Base-by-base conservation (phyloP, 2,329 filamentous ascomycete species). In the Purpureocillium lavendulum region DNA sequence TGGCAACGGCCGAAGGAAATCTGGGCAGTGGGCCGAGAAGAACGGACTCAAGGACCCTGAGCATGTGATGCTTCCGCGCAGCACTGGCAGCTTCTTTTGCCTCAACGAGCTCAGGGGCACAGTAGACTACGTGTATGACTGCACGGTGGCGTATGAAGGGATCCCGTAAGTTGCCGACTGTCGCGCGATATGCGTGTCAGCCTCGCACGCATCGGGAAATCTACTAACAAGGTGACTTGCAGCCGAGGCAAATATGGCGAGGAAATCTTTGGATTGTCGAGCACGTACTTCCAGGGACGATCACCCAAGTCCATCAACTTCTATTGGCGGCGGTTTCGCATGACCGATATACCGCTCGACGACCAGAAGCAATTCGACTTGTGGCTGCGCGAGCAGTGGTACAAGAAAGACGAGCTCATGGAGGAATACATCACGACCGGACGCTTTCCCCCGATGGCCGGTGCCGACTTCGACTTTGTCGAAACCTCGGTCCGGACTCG, bases 241-340 rank as follows among this genome's bases (percentile, higher is more conserved):
- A 87, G 82, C 17, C 83, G 82, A 42, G 85, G 82, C 30, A 75
- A 84, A 51, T 96, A 82, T 49, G 89, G 90, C n/a, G 89, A 97
- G 57, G 80, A 94, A 36, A 84, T 86, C 53, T 97, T 94, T 61
- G 89, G 86, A 0, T 70, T 98, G 4, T 76, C 78, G 3, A 88
- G 88, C 36, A 94, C 87, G 4, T 95, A 92, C 57, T 82, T 96
- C 46, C 79, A 92, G 59, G 89, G 92, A 11, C 79, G 86, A 1
- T 83, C 89, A 1, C 92, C 90, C 2, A 95, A 89, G 58, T 95
- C 88, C 2, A 89, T 97, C 53, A 97, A 96, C 62, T 89, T 97
- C 69, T 84, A 94, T 63, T 98, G 90, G 87, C 80, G 92, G 39
- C 80, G 88, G 9, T 96, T 94, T 62, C 75, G 77, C 28, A 58